A percentile compares a stretch with the other conserved stretches of the same genome.
These are phyloP conservation scores for Neocallimastix lanati DNA, from an alignment of 192 early-diverging fungal species.

Conservation along the genomic window DNA sequence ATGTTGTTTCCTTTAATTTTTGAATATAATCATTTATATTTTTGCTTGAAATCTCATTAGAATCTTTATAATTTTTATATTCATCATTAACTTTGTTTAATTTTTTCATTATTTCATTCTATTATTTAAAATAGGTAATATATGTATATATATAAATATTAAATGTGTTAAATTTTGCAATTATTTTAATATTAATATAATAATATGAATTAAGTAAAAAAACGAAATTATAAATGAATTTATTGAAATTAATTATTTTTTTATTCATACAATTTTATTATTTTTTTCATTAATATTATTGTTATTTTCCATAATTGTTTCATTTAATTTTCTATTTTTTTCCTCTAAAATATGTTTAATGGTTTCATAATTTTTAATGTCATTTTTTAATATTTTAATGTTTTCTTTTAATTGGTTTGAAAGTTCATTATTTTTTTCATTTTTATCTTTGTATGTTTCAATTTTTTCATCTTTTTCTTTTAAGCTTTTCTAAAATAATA, in stretches of 20 bases:
- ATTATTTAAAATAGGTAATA: no score
- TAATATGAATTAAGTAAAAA: no score
- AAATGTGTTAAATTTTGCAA: no score
- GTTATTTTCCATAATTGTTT: not conserved
- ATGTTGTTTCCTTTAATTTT: not conserved
- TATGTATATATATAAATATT: no score
- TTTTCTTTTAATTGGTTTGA: not conserved
- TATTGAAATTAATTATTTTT: no score
- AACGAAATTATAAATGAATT: no score
- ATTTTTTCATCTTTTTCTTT: not conserved
- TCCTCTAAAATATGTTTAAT: not conserved
- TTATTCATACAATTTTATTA: not conserved
- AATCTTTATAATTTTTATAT: not conserved
- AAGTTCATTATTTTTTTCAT: not conserved
- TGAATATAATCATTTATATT: not conserved
- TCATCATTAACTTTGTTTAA: not conserved
- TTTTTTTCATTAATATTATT: not conserved
- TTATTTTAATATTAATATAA: no score
- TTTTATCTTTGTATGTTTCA: not conserved
- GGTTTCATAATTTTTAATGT: not conserved
- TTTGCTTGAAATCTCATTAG: not conserved
- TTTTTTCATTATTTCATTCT: not conserved
- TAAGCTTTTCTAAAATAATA: not conserved
- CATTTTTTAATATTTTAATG: not conserved
- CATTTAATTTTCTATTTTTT: not conserved